Percentiles rank a stretch among this genome's conserved stretches.
Evolutionary conservation across 176 grass and related monocot species (phyloP).

Genomic region (Cymbopogon citratus): DNA sequence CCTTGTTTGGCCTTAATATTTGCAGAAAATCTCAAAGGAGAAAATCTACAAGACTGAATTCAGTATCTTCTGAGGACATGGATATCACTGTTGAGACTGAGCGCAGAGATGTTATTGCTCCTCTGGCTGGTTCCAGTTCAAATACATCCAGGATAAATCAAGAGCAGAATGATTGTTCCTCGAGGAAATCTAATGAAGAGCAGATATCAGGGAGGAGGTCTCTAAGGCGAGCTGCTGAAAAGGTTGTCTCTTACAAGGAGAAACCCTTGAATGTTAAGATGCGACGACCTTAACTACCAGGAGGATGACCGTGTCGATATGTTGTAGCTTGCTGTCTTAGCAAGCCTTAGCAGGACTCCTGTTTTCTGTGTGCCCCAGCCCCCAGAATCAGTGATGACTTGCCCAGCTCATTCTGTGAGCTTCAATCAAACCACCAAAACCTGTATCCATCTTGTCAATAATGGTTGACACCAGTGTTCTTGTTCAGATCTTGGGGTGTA

Average conservation of each 20-base stretch:
- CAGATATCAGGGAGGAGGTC: slow-evolving; percentile 18
- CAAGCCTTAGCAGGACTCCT: background rate
- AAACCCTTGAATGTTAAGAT: slow-evolving; percentile 54
- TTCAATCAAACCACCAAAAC: background rate
- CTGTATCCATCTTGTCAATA: background rate
- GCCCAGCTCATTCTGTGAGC: background rate
- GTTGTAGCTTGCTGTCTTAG: slow-evolving; percentile 7
- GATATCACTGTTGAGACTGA: background rate
- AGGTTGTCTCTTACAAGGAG: slow-evolving; percentile 56
- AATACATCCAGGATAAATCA: background rate
- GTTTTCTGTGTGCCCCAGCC: background rate
- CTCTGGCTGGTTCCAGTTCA: background rate
- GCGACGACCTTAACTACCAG: slow-evolving; percentile 26
- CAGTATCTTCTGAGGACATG: background rate
- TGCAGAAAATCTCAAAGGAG: slow-evolving; percentile 31
- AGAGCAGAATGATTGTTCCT: background rate
- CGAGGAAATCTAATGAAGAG: background rate
- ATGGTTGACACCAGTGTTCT: background rate
- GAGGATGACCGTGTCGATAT: background rate
- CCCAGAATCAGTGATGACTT: background rate
- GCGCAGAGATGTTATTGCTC: slow-evolving; percentile 13
- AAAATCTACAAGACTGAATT: slow-evolving; percentile 17
- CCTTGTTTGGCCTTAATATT: background rate
- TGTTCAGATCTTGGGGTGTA: background rate
- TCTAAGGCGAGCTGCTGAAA: slow-evolving; percentile 44